Base-by-base conservation (phyloP, 2,329 filamentous ascomycete species). In the Botrytis deweyae region DNA sequence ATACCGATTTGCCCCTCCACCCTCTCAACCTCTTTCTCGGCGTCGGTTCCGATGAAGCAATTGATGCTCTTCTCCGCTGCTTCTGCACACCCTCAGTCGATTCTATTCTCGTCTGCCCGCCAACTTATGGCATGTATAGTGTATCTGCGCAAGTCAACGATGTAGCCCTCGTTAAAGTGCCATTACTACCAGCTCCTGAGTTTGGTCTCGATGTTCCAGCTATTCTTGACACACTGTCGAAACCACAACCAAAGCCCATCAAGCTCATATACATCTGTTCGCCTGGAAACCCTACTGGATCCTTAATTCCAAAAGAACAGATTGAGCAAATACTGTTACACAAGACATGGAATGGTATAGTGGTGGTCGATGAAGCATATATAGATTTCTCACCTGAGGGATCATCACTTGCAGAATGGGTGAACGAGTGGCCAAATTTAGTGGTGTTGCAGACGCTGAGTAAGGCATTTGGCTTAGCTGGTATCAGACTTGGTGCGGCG, bases 381-480 rank as follows among this genome's bases (percentile, higher is more conserved):
- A 90, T 99, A 79, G 96, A 99, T 84, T 99, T 98, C 81, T 92
- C 95, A 10, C 90, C 90, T 9, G 90, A 92, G 25, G 90, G 89
- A 40, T 87, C 93, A 61, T 97, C 93, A 77, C 87, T 98, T 40
- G 95, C 96, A 40, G 93, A 97, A 83, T 97, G 93, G 92, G 95
- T 97, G 1, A 87, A 88, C 52, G 94, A 97, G 80, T 97, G 93
- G 89, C 95, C 95, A 69, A 99, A 99, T 83, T 87, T 99, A 40
- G 94, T 98, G 29, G 95, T 99, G 73, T 94, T 98, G 93, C 96
- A 99, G 86, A 99, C 96, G 1, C 87, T 98, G n/a, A 97, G 93
- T 80, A 99, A 99, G 83, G 96, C 94, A 0, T 99, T 99, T 81
- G 96, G 96, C 42, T 88, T 99, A 80, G 96, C 96, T 6, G 96